A percentile compares a stretch with the other conserved stretches of the same genome.
phyloP scores from a whole-genome alignment of 306 rosid genomes.

The Vicia faba region DNA sequence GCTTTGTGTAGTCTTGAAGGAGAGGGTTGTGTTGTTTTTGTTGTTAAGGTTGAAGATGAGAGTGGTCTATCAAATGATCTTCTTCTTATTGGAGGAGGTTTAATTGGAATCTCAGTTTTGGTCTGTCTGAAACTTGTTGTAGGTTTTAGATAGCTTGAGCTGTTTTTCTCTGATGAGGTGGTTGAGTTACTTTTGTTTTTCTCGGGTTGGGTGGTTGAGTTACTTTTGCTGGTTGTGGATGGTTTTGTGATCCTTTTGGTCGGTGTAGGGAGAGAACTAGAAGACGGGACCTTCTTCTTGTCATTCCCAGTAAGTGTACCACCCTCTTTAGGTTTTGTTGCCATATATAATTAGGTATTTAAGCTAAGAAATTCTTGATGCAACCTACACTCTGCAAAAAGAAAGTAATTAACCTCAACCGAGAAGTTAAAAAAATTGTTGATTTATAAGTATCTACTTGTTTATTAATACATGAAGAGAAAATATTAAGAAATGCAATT shows the following conservation, averaged over 20 bases:
- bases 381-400: slow-evolving; percentile 26
- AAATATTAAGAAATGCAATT: no score
- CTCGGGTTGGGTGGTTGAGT: slow-evolving; percentile 34
- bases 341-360: slow-evolving; percentile 51
- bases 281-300: slow-evolving; percentile 51
- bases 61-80: slow-evolving; percentile 78
- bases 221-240: slow-evolving; percentile 34
- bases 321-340: slow-evolving; percentile 58
- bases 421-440: no score
- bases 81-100: slow-evolving; percentile 56
- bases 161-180: slow-evolving; percentile 47
- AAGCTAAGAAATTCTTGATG: slow-evolving; percentile 6
- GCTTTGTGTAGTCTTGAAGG: slow-evolving; percentile 56
- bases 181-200: slow-evolving; percentile 29
- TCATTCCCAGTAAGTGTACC: slow-evolving; percentile 41
- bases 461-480: no score
- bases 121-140: slow-evolving; percentile 46
- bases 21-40: slow-evolving; percentile 43
- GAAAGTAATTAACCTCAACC: background rate
- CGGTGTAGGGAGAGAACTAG: slow-evolving; percentile 39
- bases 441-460: no score
- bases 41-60: slow-evolving; percentile 44
- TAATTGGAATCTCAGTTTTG: slow-evolving; percentile 33
- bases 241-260: slow-evolving; percentile 45
- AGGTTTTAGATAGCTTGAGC: slow-evolving; percentile 67